Evolutionary conservation across 2,329 filamentous ascomycete genomes (phyloP).

Genomic region (Trichoderma sp.): DNA sequence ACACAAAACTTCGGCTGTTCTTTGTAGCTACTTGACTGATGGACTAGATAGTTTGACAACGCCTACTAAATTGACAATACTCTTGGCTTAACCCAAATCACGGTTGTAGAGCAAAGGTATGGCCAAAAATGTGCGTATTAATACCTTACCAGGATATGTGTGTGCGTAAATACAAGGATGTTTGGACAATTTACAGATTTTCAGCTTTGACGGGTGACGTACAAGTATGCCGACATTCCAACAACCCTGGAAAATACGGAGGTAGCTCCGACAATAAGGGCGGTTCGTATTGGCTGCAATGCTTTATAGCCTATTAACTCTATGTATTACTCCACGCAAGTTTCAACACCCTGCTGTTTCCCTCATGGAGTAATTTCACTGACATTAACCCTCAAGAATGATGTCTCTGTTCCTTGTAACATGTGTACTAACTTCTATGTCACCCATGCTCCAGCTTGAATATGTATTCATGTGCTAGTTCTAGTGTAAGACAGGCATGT

Average conservation of each 20-base stretch:
- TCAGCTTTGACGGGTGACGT: constrained; percentile 14
- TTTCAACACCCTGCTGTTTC: background rate
- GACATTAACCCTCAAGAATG: background rate
- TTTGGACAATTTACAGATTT: background rate
- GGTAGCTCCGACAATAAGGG: background rate
- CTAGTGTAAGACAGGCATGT: background rate
- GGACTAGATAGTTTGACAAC: background rate
- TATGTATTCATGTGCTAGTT: background rate
- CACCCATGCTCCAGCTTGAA: background rate
- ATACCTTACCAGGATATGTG: background rate
- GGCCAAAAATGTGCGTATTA: background rate
- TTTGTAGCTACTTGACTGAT: background rate
- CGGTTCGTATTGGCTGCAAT: background rate
- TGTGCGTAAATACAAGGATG: constrained; percentile 17
- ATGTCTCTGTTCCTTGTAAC: background rate
- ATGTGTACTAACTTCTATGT: background rate
- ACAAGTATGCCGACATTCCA: constrained; percentile 1
- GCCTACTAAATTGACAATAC: background rate
- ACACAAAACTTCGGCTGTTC: background rate
- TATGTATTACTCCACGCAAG: background rate
- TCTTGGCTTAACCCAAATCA: background rate
- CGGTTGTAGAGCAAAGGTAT: background rate
- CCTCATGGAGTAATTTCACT: background rate
- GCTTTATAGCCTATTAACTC: background rate
- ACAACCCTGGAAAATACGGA: constrained; percentile 7